phyloP scores from a whole-genome alignment of 2,329 filamentous ascomycete species.

The Fusarium siculi region DNA sequence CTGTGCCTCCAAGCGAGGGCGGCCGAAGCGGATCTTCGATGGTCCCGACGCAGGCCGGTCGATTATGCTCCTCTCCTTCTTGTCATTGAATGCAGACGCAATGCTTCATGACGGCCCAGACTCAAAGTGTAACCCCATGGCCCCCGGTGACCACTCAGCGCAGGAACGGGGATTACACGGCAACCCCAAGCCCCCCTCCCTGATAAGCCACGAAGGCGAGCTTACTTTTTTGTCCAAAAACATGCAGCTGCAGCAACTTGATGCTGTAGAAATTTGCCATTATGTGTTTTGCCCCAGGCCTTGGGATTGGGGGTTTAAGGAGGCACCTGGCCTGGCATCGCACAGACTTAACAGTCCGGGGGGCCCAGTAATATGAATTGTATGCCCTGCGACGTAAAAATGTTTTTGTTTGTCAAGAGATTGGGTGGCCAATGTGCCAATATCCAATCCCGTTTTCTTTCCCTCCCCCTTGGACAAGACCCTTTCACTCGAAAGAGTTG shows the following conservation, averaged over 20 bases:
- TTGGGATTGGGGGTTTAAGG: neutral
- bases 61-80: conserved; percentile 3
- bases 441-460: conserved; percentile 5
- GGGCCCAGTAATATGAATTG: neutral
- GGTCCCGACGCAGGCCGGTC: conserved; percentile 21
- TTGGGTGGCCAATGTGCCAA: conserved; percentile 7
- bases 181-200: conserved; percentile 15
- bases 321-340: conserved; percentile 2
- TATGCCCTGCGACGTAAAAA: conserved; percentile 18
- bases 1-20: conserved; percentile 24
- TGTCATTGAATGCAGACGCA: conserved; percentile 3
- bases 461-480: neutral
- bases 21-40: conserved; percentile 32
- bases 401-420: conserved; percentile 27
- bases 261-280: conserved; percentile 14
- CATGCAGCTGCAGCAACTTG: conserved; percentile 40
- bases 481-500: conserved; percentile 20
- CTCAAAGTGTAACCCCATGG: conserved; percentile 12
- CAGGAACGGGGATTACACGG: conserved; percentile 20
- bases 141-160: conserved; percentile 26
- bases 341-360: conserved; percentile 33
- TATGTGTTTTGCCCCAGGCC: neutral
- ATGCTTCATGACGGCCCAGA: conserved; percentile 8
- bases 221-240: conserved; percentile 34
- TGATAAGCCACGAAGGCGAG: conserved; percentile 25